phyloP scores from a whole-genome alignment of 108 stramenopile genomes.

The Epithemia pelagica region DNA sequence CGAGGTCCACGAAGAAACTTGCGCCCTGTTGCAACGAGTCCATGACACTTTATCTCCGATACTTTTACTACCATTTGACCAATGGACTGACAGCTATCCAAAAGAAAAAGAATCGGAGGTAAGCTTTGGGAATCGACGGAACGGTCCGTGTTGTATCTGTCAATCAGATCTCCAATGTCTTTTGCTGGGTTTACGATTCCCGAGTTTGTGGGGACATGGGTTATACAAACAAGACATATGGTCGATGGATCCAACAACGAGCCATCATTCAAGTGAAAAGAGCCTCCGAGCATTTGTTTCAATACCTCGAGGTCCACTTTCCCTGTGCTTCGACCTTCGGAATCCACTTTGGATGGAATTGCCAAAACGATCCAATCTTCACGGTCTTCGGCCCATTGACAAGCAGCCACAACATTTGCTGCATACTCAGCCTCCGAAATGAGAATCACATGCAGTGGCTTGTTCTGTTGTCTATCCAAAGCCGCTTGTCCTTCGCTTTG shows the following conservation, averaged over 20 bases:
- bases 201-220: conserved; percentile 77
- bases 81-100: conserved; percentile 81
- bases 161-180: conserved; percentile 40
- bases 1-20: conserved; percentile 77
- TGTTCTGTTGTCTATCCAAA: conserved; percentile 12
- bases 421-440: conserved; percentile 72
- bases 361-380: conserved; percentile 41
- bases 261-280: conserved; percentile 11
- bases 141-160: conserved; percentile 17
- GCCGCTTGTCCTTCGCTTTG: too few species aligned
- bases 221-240: conserved; percentile 59
- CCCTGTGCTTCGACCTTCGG: conserved; percentile 25
- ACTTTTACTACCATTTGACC: conserved; percentile 65
- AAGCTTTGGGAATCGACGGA: background rate
- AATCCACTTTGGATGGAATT: conserved; percentile 33
- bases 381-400: conserved; percentile 48
- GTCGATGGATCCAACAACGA: conserved; percentile 32
- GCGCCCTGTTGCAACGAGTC: conserved; percentile 62
- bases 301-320: conserved; percentile 49
- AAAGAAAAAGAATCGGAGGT: conserved; percentile 44
- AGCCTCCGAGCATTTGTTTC: conserved; percentile 37
- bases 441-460: conserved; percentile 37
- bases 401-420: conserved; percentile 75
- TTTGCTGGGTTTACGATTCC: conserved; percentile 70
- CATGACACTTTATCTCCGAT: conserved; percentile 48